These are phyloP conservation scores for Nephelium lappaceum DNA, from an alignment of 345 rosid genomes.

Conservation along the genomic window DNA sequence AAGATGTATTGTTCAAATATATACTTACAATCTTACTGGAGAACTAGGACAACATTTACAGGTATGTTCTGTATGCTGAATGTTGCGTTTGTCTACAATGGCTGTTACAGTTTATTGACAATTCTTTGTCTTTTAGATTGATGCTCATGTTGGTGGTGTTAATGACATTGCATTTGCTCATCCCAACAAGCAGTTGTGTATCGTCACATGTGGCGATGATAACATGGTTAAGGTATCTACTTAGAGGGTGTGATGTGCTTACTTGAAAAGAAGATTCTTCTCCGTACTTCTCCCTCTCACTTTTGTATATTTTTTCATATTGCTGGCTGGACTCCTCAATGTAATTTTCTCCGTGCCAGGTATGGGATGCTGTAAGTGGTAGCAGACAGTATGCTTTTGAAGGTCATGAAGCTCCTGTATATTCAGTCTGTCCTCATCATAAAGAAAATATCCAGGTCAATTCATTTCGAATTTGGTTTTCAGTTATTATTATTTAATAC, in stretches of 20 bases:
- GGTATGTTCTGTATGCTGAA: constrained; percentile 34
- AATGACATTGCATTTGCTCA: constrained; percentile 64
- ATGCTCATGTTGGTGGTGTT: constrained; percentile 66
- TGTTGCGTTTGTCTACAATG: not conserved
- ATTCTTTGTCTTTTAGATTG: constrained; percentile 46
- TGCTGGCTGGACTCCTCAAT: not conserved
- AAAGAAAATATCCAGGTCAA: constrained; percentile 51
- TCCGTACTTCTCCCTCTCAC: not conserved
- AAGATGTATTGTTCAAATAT: constrained; percentile 74
- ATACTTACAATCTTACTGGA: constrained; percentile 53
- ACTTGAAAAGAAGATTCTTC: not conserved
- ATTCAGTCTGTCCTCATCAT: constrained; percentile 58
- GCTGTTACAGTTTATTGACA: constrained; percentile 9
- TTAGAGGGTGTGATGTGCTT: not conserved
- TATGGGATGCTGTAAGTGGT: constrained; percentile 53
- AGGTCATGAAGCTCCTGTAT: constrained; percentile 61
- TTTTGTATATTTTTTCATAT: not conserved
- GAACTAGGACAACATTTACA: constrained; percentile 56
- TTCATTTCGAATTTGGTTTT: constrained; percentile 9
- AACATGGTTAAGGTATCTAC: constrained; percentile 53
- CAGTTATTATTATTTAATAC: not conserved
- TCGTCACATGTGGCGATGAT: constrained; percentile 73
- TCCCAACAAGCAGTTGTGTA: constrained; percentile 54
- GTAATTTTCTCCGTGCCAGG: constrained; percentile 29
- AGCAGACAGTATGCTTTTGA: constrained; percentile 43